Evolutionary conservation across 164 flowering plant genomes (phyloP).

Genomic region (Berberis thunbergii): DNA sequence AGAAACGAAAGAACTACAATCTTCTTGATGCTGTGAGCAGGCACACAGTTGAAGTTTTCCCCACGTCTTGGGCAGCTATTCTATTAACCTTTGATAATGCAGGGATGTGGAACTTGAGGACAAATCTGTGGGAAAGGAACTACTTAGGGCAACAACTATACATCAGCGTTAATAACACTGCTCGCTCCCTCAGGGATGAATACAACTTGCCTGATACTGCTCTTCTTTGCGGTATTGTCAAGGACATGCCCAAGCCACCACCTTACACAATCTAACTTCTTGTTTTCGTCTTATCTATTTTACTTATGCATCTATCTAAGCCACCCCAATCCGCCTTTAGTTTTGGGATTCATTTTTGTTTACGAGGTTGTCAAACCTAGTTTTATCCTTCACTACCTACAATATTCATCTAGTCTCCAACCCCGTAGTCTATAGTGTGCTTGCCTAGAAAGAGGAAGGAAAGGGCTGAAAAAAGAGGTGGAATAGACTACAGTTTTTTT

Average conservation of each 20-base stretch:
- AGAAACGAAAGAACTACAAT: too few relatives aligned
- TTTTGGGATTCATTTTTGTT: too few relatives aligned
- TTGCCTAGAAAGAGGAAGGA: too few relatives aligned
- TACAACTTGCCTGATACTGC: background rate
- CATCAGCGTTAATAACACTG: background rate
- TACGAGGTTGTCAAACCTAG: too few relatives aligned
- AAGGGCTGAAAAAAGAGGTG: too few relatives aligned
- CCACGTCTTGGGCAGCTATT: background rate
- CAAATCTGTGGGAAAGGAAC: background rate
- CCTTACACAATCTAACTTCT: background rate
- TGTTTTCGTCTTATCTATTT: background rate
- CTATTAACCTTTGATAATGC: background rate
- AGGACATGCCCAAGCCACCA: background rate
- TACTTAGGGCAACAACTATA: background rate
- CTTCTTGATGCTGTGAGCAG: background rate
- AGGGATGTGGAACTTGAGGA: background rate
- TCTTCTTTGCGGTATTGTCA: background rate
- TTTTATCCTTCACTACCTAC: too few relatives aligned
- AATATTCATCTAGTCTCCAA: too few relatives aligned
- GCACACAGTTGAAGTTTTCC: background rate
- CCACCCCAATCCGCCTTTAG: too few relatives aligned
- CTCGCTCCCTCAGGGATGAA: background rate
- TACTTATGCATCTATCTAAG: too few relatives aligned
- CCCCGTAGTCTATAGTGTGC: too few relatives aligned
- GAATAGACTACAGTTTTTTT: too few relatives aligned